phyloP scores from a whole-genome alignment of 2,329 filamentous ascomycete species.

The Aspergillus latus region DNA sequence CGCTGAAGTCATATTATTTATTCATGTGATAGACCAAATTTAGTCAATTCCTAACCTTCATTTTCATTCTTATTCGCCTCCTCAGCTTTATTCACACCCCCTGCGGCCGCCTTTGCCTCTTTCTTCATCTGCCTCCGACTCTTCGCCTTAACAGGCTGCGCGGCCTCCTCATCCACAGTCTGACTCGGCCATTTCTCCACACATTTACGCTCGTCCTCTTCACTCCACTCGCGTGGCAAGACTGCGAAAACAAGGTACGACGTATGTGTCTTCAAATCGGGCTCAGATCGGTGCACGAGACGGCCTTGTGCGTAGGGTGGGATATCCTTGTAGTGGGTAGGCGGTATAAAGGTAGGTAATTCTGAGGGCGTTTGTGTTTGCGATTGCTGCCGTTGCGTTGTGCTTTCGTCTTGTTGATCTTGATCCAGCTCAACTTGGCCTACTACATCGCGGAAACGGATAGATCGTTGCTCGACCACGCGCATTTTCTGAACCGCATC shows the following conservation, averaged over 20 bases:
- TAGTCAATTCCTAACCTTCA: background rate
- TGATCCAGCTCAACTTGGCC: conserved; percentile 15
- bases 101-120: conserved; percentile 48
- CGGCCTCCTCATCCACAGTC: conserved; percentile 41
- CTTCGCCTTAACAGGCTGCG: conserved; percentile 28
- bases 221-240: conserved; percentile 81
- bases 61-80: conserved; percentile 1
- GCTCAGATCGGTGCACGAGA: conserved; percentile 76
- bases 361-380: conserved; percentile 1
- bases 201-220: conserved; percentile 72
- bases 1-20: too few species aligned
- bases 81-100: conserved; percentile 14
- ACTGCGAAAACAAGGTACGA: conserved; percentile 95
- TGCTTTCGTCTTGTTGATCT: conserved; percentile 20
- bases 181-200: conserved; percentile 65
- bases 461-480: conserved; percentile 69
- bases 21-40: background rate
- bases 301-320: conserved; percentile 72
- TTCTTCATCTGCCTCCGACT: conserved; percentile 42
- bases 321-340: conserved; percentile 15
- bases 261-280: conserved; percentile 91
- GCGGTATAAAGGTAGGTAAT: conserved; percentile 19
- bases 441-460: conserved; percentile 58
- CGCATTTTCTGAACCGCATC: conserved; percentile 75
- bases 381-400: conserved; percentile 8